These are phyloP conservation scores for Macrophomina tecta DNA, from an alignment of 2,329 filamentous ascomycete genomes.

Conservation along the genomic window DNA sequence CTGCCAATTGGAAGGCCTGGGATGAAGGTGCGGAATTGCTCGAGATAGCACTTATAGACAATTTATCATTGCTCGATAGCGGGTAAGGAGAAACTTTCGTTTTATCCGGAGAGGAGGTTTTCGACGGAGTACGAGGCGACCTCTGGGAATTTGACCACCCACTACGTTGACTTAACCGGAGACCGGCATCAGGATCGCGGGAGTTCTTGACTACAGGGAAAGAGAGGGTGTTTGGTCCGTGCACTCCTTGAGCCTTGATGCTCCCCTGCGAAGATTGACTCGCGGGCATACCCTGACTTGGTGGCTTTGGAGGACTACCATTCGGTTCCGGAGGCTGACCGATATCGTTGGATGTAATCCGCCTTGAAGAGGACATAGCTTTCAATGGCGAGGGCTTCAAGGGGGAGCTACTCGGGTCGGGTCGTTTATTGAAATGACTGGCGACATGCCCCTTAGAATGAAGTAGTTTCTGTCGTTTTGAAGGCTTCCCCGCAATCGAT, in stretches of 20 bases:
- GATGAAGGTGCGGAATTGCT: constrained; percentile 32
- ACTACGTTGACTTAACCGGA: constrained; percentile 69
- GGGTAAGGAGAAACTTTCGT: constrained; percentile 32
- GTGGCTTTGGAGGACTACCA: constrained; percentile 12
- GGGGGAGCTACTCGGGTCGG: not conserved
- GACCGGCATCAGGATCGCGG: constrained; percentile 66
- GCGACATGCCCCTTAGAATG: not conserved
- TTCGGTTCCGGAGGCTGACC: not conserved
- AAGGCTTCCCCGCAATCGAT: constrained; percentile 1
- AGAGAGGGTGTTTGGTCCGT: constrained; percentile 57
- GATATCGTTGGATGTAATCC: constrained; percentile 18
- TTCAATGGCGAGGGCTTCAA: not conserved
- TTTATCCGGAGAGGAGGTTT: not conserved
- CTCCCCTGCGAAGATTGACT: constrained; percentile 48
- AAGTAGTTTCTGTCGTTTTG: constrained; percentile 6
- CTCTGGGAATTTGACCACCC: constrained; percentile 57
- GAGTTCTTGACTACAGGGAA: constrained; percentile 82
- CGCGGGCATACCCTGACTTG: constrained; percentile 19
- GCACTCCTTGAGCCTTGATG: constrained; percentile 44
- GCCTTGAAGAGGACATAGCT: not conserved
- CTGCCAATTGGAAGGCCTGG: constrained; percentile 33
- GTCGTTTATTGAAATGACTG: not conserved
- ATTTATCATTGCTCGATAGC: constrained; percentile 43
- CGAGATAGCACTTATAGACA: constrained; percentile 29
- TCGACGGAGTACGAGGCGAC: constrained; percentile 15